Evolutionary conservation across 139 green algal genomes (phyloP).

Genomic region (Yamagishiella unicocca): DNA sequence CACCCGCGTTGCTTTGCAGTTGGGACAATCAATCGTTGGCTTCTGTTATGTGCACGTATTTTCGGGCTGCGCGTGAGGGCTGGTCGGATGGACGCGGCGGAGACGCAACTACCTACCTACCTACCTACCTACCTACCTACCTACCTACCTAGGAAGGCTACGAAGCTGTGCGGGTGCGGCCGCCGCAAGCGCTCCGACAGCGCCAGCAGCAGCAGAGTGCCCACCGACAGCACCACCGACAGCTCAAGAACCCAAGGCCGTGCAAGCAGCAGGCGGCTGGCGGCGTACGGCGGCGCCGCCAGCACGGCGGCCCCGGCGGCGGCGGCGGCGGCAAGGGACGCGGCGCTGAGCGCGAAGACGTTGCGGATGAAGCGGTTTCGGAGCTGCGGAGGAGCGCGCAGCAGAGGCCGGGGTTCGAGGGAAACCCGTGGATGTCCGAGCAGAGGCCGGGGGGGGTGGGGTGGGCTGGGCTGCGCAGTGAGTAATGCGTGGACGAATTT

Average conservation of each 20-base stretch:
- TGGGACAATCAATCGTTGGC: no score
- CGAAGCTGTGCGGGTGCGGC: neutral
- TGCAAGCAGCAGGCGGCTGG: neutral
- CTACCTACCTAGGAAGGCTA: neutral
- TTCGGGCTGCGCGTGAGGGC: no score
- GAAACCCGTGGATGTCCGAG: no score
- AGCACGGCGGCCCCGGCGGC: neutral
- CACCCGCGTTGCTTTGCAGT: no score
- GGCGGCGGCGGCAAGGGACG: conserved; percentile 19
- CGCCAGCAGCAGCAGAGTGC: conserved; percentile 35
- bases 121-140: neutral
- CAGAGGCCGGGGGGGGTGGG: neutral
- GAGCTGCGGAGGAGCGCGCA: neutral
- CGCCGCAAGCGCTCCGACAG: conserved; percentile 15
- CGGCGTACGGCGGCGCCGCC: neutral
- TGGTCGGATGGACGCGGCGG: no score
- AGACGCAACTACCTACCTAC: no score
- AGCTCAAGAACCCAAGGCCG: conserved; percentile 37
- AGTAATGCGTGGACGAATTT: neutral
- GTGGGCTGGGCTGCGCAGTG: no score
- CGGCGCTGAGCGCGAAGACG: neutral
- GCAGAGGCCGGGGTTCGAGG: no score
- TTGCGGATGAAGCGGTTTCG: conserved; percentile 20
- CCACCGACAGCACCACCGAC: neutral
- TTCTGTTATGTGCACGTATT: no score